Percentiles rank a stretch among this genome's conserved stretches.
These are phyloP conservation scores for Camellia japonica DNA, from an alignment of 148 eudicot species.

Conservation along the genomic window DNA sequence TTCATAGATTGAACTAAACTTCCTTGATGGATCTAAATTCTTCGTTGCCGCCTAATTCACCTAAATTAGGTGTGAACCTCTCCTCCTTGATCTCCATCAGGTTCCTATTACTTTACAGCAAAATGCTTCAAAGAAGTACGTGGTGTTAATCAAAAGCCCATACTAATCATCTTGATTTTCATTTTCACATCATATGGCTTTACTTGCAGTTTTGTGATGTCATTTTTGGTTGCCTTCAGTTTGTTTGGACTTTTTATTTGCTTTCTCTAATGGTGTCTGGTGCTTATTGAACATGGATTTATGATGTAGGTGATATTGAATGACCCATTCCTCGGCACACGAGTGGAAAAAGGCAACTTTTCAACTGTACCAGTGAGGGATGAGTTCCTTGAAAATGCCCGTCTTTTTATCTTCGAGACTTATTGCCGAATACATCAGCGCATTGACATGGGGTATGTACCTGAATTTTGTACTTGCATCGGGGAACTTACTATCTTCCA, in stretches of 20 bases:
- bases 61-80: background rate
- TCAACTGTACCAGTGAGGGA: conserved; percentile 65
- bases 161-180: background rate
- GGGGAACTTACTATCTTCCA: background rate
- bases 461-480: background rate
- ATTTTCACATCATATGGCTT: background rate
- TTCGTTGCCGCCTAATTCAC: background rate
- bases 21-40: background rate
- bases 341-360: conserved; percentile 80
- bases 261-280: background rate
- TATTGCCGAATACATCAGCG: conserved; percentile 97
- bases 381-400: conserved; percentile 98
- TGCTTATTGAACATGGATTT: conserved; percentile 7
- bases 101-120: background rate
- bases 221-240: background rate
- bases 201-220: background rate
- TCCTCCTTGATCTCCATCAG: background rate
- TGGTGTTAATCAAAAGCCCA: conserved; percentile 3
- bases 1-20: background rate
- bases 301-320: conserved; percentile 69
- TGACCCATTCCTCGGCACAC: conserved; percentile 96
- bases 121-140: background rate
- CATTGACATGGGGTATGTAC: conserved; percentile 81
- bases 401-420: conserved; percentile 88
- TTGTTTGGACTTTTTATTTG: background rate